A percentile compares a stretch with the other conserved stretches of the same genome.
phyloP scores from a whole-genome alignment of 116 monocot genomes.

The Dioscorea cayenensis region DNA sequence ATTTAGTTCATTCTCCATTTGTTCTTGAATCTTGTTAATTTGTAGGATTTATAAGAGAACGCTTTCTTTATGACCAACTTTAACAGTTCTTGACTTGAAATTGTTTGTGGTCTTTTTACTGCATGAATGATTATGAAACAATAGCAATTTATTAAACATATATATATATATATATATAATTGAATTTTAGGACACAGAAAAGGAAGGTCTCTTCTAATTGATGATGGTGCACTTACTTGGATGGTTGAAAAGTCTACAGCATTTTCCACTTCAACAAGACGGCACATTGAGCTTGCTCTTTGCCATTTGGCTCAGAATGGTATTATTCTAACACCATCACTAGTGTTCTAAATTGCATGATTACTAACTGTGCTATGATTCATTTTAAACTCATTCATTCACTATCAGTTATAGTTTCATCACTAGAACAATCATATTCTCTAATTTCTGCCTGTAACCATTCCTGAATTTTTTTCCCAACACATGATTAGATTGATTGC shows the following conservation, averaged over 20 bases:
- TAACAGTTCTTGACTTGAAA: too few relatives aligned
- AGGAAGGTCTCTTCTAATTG: conserved; percentile 65
- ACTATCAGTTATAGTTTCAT: not conserved
- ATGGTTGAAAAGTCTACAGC: conserved; percentile 36
- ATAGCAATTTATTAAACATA: too few relatives aligned
- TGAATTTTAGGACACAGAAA: conserved; percentile 34
- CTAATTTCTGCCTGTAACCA: too few relatives aligned
- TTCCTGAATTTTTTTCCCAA: too few relatives aligned
- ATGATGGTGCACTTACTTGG: conserved; percentile 61
- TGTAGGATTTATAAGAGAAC: too few relatives aligned
- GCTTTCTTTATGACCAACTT: too few relatives aligned
- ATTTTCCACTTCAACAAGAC: conserved; percentile 41
- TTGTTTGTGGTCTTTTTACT: too few relatives aligned
- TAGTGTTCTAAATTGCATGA: too few relatives aligned
- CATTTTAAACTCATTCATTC: not conserved
- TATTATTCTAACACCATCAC: conserved; percentile 4
- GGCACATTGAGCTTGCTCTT: conserved; percentile 73
- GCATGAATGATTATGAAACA: too few relatives aligned
- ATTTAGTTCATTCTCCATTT: too few relatives aligned
- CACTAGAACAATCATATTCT: not conserved
- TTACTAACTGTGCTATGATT: not conserved
- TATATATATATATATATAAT: not conserved
- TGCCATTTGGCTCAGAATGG: conserved; percentile 87
- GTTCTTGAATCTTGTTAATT: too few relatives aligned
- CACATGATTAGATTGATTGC: too few relatives aligned